Base-by-base conservation (phyloP, 768 basidiomycete species). In the Rossbeevera mucosa region DNA sequence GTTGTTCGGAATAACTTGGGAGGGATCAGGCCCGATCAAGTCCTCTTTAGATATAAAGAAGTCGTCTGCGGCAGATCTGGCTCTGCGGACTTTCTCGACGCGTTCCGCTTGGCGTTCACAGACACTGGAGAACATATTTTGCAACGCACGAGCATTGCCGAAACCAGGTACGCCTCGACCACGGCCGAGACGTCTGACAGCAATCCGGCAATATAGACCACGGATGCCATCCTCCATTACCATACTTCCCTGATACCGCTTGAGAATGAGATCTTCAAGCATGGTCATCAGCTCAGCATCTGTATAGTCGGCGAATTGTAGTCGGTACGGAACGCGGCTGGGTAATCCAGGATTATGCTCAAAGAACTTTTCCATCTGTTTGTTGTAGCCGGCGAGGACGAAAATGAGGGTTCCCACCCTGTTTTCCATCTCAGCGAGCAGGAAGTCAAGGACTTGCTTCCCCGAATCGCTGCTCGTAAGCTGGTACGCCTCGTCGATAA, bases 391-490 rank as follows among this genome's bases (percentile, higher is more conserved):
- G 0, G 86, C 86, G 2, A 88, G 71, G 49, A 88, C 79, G 67
- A 88, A 88, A 11, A 85, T 81, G 6, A 86, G 56, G 6, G 70
- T 79, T 5, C 83, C 86, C 4, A 81, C 72, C 29, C 77, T 74
- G 60, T 87, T 86, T 59, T 87, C 85, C 82, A 88, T 87, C 63
- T 88, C 85, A 0, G 86, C 83, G 1, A 88, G 74, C 0, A 88
- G 73, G 59, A 80, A 86, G 54, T 88, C 85, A 5, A 88, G 74
- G 3, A 87, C 83, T 53, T 82, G 77, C 11, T 68, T 58, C 13
- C 86, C 86, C 33, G 72, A 67, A 13, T 59, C 60, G 57, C 77
- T 68, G 44, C 65, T 72, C 0, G 78, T 76, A 1, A 88, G 74
- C 51, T 85, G 86, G 53, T 88, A 88, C 1, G 86, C 83, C 59